Evolutionary conservation across 2,329 filamentous ascomycete genomes (phyloP).

Genomic region (Pseudopithomyces chartarum): DNA sequence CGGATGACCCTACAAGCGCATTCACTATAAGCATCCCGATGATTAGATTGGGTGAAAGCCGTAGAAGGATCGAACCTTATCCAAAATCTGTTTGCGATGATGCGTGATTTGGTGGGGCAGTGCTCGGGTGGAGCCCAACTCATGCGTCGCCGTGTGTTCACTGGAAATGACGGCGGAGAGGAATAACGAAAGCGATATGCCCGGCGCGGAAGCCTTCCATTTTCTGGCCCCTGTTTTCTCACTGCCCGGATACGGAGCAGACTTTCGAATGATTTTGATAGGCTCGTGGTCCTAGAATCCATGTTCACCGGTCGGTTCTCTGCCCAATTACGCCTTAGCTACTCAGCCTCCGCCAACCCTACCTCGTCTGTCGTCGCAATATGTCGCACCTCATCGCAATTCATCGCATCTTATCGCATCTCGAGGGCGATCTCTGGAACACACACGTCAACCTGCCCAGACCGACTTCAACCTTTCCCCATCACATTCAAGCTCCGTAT

Average conservation of each 20-base stretch:
- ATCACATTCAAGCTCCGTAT: background rate
- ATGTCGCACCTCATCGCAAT: background rate
- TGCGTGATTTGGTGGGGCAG: background rate
- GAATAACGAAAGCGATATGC: background rate
- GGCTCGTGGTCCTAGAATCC: background rate
- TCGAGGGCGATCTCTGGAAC: background rate
- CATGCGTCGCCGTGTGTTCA: background rate
- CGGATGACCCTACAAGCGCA: too few species aligned
- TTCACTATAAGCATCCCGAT: too few species aligned
- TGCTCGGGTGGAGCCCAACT: background rate
- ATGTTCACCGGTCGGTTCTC: background rate
- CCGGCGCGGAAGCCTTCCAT: too few species aligned
- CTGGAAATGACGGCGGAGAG: background rate
- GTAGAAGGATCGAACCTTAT: too few species aligned
- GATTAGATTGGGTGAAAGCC: too few species aligned
- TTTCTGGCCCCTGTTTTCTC: too few species aligned
- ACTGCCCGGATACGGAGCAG: too few species aligned
- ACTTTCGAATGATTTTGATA: background rate
- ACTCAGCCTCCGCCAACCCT: background rate
- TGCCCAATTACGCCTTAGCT: background rate
- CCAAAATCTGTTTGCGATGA: background rate
- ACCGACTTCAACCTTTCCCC: too few species aligned
- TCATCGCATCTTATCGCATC: background rate
- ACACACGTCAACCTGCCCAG: background rate
- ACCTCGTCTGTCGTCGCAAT: background rate